phyloP scores from a whole-genome alignment of 2,329 filamentous ascomycete species.

The Venturiaceae sp. region DNA sequence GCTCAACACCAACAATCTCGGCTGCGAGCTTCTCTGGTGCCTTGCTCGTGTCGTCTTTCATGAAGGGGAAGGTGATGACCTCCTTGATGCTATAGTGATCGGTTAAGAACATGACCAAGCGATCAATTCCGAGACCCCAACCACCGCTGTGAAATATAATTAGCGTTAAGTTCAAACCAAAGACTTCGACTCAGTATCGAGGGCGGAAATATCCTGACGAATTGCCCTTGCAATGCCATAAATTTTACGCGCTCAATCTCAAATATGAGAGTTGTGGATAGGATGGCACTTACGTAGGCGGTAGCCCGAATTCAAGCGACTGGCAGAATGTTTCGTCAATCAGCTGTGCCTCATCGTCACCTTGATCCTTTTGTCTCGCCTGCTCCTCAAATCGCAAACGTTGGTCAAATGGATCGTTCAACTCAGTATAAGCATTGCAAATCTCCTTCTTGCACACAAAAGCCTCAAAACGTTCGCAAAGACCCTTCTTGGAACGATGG shows the following conservation, averaged over 20 bases:
- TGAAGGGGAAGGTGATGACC: constrained; percentile 92
- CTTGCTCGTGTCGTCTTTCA: constrained; percentile 68
- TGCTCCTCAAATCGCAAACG: constrained; percentile 89
- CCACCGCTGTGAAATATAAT: constrained; percentile 82
- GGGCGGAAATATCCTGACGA: no score
- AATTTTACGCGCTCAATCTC: no score
- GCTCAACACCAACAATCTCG: constrained; percentile 52
- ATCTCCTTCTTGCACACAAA: constrained; percentile 98
- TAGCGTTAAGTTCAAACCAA: neutral
- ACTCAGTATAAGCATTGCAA: constrained; percentile 94
- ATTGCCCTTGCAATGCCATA: no score
- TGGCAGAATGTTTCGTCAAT: constrained; percentile 94
- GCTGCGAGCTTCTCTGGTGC: constrained; percentile 42
- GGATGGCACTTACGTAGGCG: constrained; percentile 40
- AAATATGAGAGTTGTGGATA: neutral
- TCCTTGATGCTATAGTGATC: constrained; percentile 95
- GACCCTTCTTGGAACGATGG: constrained; percentile 68
- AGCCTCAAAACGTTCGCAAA: constrained; percentile 95
- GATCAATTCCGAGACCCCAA: constrained; percentile 90
- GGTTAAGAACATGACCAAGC: constrained; percentile 88
- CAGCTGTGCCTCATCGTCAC: constrained; percentile 92
- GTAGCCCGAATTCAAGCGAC: constrained; percentile 80
- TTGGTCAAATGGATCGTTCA: constrained; percentile 91
- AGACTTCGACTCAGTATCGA: no score
- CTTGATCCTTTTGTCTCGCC: constrained; percentile 87